Evolutionary conservation across 192 early-diverging fungal genomes (phyloP).

Genomic region (Allomyces arbusculus): DNA sequence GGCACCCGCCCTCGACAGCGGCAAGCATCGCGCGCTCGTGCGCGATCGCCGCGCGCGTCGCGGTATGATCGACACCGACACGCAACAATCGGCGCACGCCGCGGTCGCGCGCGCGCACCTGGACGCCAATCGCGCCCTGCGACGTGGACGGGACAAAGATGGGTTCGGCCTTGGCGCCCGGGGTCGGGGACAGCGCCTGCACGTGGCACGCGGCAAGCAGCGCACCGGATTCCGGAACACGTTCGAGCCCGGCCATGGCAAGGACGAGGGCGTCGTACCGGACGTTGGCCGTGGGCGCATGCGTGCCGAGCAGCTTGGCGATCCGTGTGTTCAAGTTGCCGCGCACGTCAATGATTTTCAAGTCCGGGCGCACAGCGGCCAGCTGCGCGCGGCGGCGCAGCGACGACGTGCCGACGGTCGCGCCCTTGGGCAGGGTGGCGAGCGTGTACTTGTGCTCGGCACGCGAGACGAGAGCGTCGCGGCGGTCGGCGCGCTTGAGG

Average conservation of each 20-base stretch:
- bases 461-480: slow-evolving; percentile 69
- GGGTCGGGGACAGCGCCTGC: background rate
- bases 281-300: slow-evolving; percentile 12
- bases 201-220: slow-evolving; percentile 66
- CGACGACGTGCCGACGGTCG: slow-evolving; percentile 72
- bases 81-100: slow-evolving; percentile 27
- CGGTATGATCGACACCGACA: slow-evolving; percentile 60
- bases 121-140: slow-evolving; percentile 70
- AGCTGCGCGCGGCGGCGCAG: slow-evolving; percentile 77
- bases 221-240: slow-evolving; percentile 38
- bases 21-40: slow-evolving; percentile 1
- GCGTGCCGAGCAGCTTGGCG: slow-evolving; percentile 60
- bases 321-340: slow-evolving; percentile 76
- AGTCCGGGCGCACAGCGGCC: slow-evolving; percentile 45
- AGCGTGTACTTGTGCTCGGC: slow-evolving; percentile 17
- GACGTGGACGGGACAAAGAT: background rate
- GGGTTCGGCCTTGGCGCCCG: background rate
- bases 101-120: slow-evolving; percentile 50
- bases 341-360: slow-evolving; percentile 55
- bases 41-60: slow-evolving; percentile 37
- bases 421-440: slow-evolving; percentile 42
- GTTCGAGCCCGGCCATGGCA: slow-evolving; percentile 65
- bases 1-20: slow-evolving; percentile 81
- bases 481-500: slow-evolving; percentile 68
- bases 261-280: slow-evolving; percentile 56